phyloP scores from a whole-genome alignment of 1,284 basidiomycete species.

The Fomitopsis pinicola region DNA sequence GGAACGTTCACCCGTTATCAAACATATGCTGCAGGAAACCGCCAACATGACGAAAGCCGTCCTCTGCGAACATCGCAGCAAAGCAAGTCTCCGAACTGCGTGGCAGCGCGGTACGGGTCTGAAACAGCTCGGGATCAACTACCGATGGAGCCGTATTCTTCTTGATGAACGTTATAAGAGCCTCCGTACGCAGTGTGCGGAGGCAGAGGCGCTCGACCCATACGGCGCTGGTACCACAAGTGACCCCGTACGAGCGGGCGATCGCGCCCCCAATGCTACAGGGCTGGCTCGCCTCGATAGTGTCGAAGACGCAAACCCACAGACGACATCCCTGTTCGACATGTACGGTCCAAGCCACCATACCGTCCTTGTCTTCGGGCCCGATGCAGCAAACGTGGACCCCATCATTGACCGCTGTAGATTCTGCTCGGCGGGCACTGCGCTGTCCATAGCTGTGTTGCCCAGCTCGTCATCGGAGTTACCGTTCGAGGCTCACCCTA shows the following conservation, averaged over 20 bases:
- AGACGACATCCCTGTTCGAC: conserved; percentile 11
- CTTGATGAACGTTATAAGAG: conserved; percentile 28
- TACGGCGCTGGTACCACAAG: conserved; percentile 6
- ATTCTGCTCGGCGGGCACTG: not conserved
- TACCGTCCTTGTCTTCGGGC: conserved; percentile 19
- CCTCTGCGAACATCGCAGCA: not conserved
- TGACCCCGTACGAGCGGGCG: conserved; percentile 35
- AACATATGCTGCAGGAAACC: conserved; percentile 21
- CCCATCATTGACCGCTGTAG: not conserved
- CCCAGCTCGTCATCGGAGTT: not conserved
- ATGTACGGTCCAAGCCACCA: conserved; percentile 13
- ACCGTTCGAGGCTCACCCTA: not conserved
- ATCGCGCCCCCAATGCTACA: conserved; percentile 42
- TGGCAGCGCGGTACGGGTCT: conserved; percentile 20
- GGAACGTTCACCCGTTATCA: conserved; percentile 26
- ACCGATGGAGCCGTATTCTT: conserved; percentile 40
- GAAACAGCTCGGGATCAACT: conserved; percentile 41
- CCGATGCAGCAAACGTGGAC: not conserved
- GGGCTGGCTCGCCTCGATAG: conserved; percentile 20
- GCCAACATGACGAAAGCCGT: conserved; percentile 1
- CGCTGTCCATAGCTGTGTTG: conserved; percentile 8
- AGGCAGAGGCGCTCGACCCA: conserved; percentile 13
- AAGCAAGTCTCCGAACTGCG: not conserved
- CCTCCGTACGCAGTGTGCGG: conserved; percentile 12
- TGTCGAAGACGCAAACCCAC: not conserved